Percentiles rank a stretch among this genome's conserved stretches.
Conservation (phyloP, 306 rosid genomes). For the Coriaria nepalensis region DNA sequence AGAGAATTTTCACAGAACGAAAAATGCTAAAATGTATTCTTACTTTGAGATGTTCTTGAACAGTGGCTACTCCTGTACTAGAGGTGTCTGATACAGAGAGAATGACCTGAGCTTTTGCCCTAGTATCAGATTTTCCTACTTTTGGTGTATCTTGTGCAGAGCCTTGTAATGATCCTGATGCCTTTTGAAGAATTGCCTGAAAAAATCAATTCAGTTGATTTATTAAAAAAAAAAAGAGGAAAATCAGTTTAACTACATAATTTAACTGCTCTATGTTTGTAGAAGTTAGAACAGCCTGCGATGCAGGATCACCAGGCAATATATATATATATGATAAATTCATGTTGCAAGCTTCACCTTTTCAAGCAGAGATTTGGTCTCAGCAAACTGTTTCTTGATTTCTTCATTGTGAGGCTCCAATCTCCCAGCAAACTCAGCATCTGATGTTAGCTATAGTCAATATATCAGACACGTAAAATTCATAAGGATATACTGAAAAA, state of each 20-base stretch:
- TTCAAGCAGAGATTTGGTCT: constrained; percentile 61
- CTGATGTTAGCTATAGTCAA: constrained; percentile 39
- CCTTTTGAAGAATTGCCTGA: constrained; percentile 46
- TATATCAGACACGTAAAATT: constrained; percentile 23
- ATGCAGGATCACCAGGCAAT: no score
- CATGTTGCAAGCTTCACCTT: constrained; percentile 38
- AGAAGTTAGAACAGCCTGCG: no score
- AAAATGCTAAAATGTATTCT: neutral
- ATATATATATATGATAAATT: neutral
- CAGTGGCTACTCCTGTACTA: constrained; percentile 24
- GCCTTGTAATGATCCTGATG: constrained; percentile 43
- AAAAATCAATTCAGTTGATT: constrained; percentile 1
- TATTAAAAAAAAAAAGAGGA: neutral
- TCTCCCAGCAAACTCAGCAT: constrained; percentile 83
- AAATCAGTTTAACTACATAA: neutral
- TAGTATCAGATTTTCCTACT: constrained; percentile 29
- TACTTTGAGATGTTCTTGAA: constrained; percentile 41
- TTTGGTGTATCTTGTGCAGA: constrained; percentile 31
- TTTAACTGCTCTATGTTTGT: neutral
- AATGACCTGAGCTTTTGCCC: constrained; percentile 26
- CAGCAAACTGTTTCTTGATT: constrained; percentile 75
- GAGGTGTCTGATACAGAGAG: constrained; percentile 24
- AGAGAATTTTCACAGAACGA: neutral
- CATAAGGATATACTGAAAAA: constrained; percentile 12
- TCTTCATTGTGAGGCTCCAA: constrained; percentile 93